Evolutionary conservation across 2,329 filamentous ascomycete genomes (phyloP).

Genomic region (Aspergillus fumigatus): DNA sequence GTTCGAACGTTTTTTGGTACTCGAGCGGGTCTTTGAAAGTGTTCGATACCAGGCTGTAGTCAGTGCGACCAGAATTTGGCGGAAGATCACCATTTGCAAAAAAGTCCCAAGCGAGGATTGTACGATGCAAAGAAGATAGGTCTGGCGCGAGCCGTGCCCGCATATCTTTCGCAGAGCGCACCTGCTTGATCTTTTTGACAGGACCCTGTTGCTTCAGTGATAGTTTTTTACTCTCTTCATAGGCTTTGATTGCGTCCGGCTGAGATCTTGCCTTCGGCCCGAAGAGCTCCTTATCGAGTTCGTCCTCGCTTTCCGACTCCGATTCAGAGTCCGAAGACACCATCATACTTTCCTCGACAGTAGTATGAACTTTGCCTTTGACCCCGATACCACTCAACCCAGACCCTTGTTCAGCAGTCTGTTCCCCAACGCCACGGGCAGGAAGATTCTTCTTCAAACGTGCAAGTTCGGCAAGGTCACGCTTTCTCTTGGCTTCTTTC

Average conservation of each 20-base stretch:
- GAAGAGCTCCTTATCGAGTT: slow-evolving; percentile 67
- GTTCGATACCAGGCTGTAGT: slow-evolving; percentile 71
- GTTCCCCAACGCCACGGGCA: slow-evolving; percentile 47
- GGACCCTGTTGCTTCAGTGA: slow-evolving; percentile 62
- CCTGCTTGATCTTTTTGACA: slow-evolving; percentile 75
- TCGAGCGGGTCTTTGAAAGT: slow-evolving; percentile 70
- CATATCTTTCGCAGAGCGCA: slow-evolving; percentile 86
- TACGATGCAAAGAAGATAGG: slow-evolving; percentile 76
- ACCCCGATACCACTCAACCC: slow-evolving; percentile 69
- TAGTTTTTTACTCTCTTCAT: slow-evolving; percentile 43
- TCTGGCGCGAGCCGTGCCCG: slow-evolving; percentile 86
- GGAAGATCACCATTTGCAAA: slow-evolving; percentile 86
- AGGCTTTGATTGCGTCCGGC: slow-evolving; percentile 41
- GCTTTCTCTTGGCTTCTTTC: slow-evolving; percentile 67
- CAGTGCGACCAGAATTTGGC: slow-evolving; percentile 63
- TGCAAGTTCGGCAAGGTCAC: slow-evolving; percentile 68
- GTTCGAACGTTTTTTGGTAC: slow-evolving; percentile 87
- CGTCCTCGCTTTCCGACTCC: slow-evolving; percentile 70
- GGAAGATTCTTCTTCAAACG: slow-evolving; percentile 56
- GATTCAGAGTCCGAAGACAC: slow-evolving; percentile 65
- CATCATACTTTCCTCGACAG: slow-evolving; percentile 78
- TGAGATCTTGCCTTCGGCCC: slow-evolving; percentile 39
- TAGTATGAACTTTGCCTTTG: slow-evolving; percentile 71
- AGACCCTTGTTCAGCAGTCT: slow-evolving; percentile 71
- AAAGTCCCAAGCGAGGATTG: slow-evolving; percentile 89